These are phyloP conservation scores for Cladosporium sphaerospermum DNA, from an alignment of 2,329 filamentous ascomycete species.

Conservation along the genomic window DNA sequence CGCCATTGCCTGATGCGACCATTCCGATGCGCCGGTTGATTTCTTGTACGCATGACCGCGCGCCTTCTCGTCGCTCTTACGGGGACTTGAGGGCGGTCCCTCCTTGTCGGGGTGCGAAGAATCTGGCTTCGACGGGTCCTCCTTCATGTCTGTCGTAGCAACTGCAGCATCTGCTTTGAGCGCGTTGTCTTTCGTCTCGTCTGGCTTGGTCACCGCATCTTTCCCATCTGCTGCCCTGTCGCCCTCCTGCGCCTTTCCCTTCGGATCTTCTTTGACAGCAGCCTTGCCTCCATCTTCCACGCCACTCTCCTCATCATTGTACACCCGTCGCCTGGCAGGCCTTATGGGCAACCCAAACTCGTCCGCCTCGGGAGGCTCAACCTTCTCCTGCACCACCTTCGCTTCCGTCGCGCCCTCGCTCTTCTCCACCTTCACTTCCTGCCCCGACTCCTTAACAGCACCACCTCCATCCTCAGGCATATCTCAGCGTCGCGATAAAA, in stretches of 20 bases:
- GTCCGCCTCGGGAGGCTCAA: constrained; percentile 23
- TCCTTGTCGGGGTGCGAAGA: neutral
- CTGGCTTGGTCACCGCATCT: neutral
- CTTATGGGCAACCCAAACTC: constrained; percentile 34
- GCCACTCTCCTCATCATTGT: constrained; percentile 20
- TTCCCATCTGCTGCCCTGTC: neutral
- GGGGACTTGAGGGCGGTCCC: constrained; percentile 10
- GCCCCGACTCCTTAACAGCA: constrained; percentile 1
- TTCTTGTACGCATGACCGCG: constrained; percentile 7
- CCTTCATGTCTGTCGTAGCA: neutral
- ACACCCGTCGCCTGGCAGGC: constrained; percentile 24
- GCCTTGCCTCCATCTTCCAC: neutral
- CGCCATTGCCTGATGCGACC: constrained; percentile 78
- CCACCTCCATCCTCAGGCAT: constrained; percentile 9
- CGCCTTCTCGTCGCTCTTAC: constrained; percentile 6
- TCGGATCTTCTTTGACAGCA: constrained; percentile 4
- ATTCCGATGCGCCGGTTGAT: constrained; percentile 56
- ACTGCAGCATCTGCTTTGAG: neutral
- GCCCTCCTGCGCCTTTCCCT: neutral
- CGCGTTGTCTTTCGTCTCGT: neutral
- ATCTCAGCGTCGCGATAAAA: neutral
- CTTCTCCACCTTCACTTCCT: neutral
- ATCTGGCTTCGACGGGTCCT: neutral
- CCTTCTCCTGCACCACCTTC: neutral
- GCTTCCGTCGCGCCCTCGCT: neutral